Evolutionary conservation across 331 rosid species (phyloP), one percentile per base, ranked within the genome.

Genomic region (Prunus yedoensis): DNA sequence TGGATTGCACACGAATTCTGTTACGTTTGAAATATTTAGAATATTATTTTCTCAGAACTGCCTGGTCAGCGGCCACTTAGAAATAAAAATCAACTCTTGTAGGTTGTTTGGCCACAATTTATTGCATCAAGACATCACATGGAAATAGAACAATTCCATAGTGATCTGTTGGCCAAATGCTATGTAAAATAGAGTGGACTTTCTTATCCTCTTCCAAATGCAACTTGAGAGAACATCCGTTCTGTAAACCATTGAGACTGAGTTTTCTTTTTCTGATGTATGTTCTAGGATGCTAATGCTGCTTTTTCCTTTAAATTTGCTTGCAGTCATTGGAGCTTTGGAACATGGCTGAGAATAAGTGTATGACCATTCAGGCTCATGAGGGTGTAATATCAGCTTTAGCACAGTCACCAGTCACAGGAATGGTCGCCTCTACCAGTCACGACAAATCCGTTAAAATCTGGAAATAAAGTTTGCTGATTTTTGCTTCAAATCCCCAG

Each of bases 351-450:
- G 96, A 87, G 85, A 94, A 94, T 60, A 90, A 83, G 81, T 82
- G 90, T 51, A 91, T 91, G 98, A 78, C 96, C 12, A 81, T 91
- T 62, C 47, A 85, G 3, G 97, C 97, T 47, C 98, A 94, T 27
- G 97, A 94, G 70, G 78, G 91, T 64, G 82, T 86, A 68, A 91
- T 94, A 75, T 85, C 98, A 4, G 87, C 98, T 14, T 73, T 94
- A 82, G 94, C 98, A 57, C 88, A 84, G 63, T 94, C 98, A 64
- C 90, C 94, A 0, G 82, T 83, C 38, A 85, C 90, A 28, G 91
- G 97, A 70, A 87, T 88, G 97, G 93, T 94, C 73, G 98, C 98
- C 73, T 94, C 98, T 3, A 89, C 96, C 63, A 94, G 97, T 76
- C 82, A 87, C 76, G 98, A 94, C 82, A 91, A 85, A 74, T 90